Base-by-base conservation (phyloP, 1,139 yeast species). In the Taphrina confusa region DNA sequence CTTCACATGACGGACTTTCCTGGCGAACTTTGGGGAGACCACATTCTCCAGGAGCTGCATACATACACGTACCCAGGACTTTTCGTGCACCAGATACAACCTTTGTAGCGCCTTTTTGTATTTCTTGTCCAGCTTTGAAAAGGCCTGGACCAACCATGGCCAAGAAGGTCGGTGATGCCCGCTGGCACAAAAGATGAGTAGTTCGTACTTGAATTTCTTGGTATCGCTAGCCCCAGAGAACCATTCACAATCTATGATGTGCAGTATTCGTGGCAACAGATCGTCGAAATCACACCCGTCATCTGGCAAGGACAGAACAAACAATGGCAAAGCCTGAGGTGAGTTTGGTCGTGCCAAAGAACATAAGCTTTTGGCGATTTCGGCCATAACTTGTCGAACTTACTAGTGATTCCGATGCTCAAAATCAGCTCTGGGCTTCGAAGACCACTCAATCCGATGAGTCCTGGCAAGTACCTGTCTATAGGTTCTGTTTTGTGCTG, bases 1-100 rank as follows among this genome's bases (percentile, higher is more conserved):
- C 8, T 78, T 76, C 64, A 88, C 81, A 46, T 51, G 59, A 11
- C 42, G 16, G 33, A 57, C 40, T 25, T 57, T 60, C 11, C 52
- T 46, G 16, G 51, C 50, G 25, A 59, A 47, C 30, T 40, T 42
- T 4, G 56, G 59, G 11, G 39, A 40, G 14, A 37, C 52, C 20
- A 55, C 42, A 36, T 63, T 40, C 49, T 62, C 63, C 54, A 65
- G 81, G 80, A 12, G 78, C 71, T 88, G 92, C 20, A 88, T 80
- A 36, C 90, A 79, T 0, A 96, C 85, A 67, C 90, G 82, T 16
- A 89, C 81, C 74, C 92, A 82, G 92, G 96, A 90, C 58, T 88
- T 85, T 68, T 91, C 97, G 72, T 92, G 97, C 3, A 92, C 96
- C 40, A 91, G 80, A 66, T 85, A 86, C 2, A 89, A 76, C 67